Evolutionary conservation across 2,329 filamentous ascomycete species (phyloP), one percentile per base, ranked within the genome.

Genomic region (Trichoderma gracile): DNA sequence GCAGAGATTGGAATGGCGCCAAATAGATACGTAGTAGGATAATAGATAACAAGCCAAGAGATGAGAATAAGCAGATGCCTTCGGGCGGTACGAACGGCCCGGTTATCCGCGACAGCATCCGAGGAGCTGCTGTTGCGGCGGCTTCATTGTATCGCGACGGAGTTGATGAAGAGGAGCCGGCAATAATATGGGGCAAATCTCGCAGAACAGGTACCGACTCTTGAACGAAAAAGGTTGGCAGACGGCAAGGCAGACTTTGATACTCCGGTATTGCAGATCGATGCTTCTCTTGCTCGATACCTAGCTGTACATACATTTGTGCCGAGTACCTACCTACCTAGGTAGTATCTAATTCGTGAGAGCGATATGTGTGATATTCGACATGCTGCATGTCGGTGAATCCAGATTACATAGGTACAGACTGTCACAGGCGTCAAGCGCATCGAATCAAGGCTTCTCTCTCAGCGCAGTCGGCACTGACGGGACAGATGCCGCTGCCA

Each of bases 111-210:
- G 33, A 5, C 33, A 14, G 33, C 12, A 14, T 14, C 33, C 14
- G 12, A 38, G 3, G 33, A 38, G 12, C 30, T 33, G 33, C 12
- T 38, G 30, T 33, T 33, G 30, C 8, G 9, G 30, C 9, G 30
- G 30, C 30, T 33, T 33, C 30, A n/a, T n/a, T n/a, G n/a, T n/a
- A n/a, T 10, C 30, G 30, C 30, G 12, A 38, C 52, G 14, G n/a
- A 14, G 33, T 14, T 14, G 33, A 38, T 38, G 33, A 38, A 38
- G 33, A 38, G 15, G n/a, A 40, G 21, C 55, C 27, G 33, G 21
- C 14, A 50, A 59, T 38, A 14, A 50, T 50, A 59, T 59, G 56
- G 56, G 56, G 56, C 23, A 56, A 59, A 59, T 42, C 56, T 56
- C 40, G 53, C 21, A 45, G 25, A 19, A 17, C 30, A 33, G 30